Conservation (phyloP, 352 stramenopile species). For the Aphanomyces cochlioides region DNA sequence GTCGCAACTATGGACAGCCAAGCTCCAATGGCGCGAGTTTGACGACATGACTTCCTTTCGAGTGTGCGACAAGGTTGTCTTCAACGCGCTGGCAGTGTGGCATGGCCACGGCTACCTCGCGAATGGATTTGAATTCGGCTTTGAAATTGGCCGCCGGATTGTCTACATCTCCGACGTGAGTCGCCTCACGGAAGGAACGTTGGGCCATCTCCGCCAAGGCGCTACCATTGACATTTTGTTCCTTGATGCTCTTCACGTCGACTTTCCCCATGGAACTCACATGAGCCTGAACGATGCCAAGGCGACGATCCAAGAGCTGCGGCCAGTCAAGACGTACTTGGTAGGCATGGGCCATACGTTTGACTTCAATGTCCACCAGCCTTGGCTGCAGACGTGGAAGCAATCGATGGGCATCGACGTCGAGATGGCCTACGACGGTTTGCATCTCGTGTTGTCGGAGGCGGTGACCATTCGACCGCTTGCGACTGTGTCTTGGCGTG, state of each 20-base stretch:
- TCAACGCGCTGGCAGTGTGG: slow-evolving; percentile 73
- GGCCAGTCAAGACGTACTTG: slow-evolving; percentile 66
- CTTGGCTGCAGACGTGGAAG: slow-evolving; percentile 44
- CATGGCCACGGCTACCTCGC: slow-evolving; percentile 77
- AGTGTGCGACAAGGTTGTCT: slow-evolving; percentile 40
- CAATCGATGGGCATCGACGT: slow-evolving; percentile 57
- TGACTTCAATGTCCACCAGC: slow-evolving; percentile 59
- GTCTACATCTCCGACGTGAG: slow-evolving; percentile 89
- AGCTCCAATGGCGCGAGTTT: slow-evolving; percentile 65
- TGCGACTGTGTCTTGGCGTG: too few relatives aligned
- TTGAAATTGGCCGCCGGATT: slow-evolving; percentile 58
- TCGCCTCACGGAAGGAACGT: slow-evolving; percentile 58
- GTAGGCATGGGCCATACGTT: slow-evolving; percentile 86
- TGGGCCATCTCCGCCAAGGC: slow-evolving; percentile 39
- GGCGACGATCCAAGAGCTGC: slow-evolving; percentile 54
- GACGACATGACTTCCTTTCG: slow-evolving; percentile 49
- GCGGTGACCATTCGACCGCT: too few relatives aligned
- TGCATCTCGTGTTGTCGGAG: slow-evolving; percentile 35
- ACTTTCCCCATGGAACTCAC: slow-evolving; percentile 79
- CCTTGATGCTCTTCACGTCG: slow-evolving; percentile 74
- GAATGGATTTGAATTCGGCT: slow-evolving; percentile 76
- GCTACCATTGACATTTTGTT: slow-evolving; percentile 76
- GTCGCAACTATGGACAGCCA: slow-evolving; percentile 58
- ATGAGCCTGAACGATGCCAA: slow-evolving; percentile 78
- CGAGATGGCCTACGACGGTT: slow-evolving; percentile 81